These are phyloP conservation scores for Omphalea diandra DNA, from an alignment of 441 rosid species.

Conservation along the genomic window DNA sequence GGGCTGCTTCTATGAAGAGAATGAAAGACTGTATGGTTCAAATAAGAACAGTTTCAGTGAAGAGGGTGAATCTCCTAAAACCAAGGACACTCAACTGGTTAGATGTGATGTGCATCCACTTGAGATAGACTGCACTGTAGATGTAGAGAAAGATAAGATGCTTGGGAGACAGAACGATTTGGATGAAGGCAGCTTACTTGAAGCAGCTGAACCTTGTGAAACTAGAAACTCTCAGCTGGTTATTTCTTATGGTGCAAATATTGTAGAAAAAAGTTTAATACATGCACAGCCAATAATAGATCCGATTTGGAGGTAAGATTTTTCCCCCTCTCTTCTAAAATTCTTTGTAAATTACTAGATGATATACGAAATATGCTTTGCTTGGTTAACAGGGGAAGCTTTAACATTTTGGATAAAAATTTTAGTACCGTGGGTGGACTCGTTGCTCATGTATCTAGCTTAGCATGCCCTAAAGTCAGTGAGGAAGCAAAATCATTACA, in stretches of 20 bases:
- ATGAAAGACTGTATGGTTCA: conserved; percentile 14
- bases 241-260: conserved; percentile 1
- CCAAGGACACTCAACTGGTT: conserved; percentile 4
- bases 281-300: conserved; percentile 44
- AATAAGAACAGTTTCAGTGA: conserved; percentile 19
- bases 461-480: conserved; percentile 57
- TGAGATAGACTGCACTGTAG: conserved; percentile 16
- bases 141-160: conserved; percentile 17
- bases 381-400: conserved; percentile 50
- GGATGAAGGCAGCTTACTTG: conserved; percentile 18
- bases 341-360: conserved; percentile 8
- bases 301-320: conserved; percentile 64
- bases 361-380: conserved; percentile 1
- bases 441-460: conserved; percentile 61
- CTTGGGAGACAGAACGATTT: conserved; percentile 9
- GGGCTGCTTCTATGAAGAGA: not conserved
- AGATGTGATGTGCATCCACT: conserved; percentile 8
- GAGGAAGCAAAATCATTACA: conserved; percentile 50
- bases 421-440: conserved; percentile 31
- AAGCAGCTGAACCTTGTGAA: conserved; percentile 30
- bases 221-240: conserved; percentile 3
- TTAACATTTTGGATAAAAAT: conserved; percentile 29
- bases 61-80: conserved; percentile 28
- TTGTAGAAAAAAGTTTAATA: not conserved
- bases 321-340: not conserved